These are phyloP conservation scores for Austroboletus novae-zelandiae DNA, from an alignment of 1,284 basidiomycete genomes.

Conservation along the genomic window DNA sequence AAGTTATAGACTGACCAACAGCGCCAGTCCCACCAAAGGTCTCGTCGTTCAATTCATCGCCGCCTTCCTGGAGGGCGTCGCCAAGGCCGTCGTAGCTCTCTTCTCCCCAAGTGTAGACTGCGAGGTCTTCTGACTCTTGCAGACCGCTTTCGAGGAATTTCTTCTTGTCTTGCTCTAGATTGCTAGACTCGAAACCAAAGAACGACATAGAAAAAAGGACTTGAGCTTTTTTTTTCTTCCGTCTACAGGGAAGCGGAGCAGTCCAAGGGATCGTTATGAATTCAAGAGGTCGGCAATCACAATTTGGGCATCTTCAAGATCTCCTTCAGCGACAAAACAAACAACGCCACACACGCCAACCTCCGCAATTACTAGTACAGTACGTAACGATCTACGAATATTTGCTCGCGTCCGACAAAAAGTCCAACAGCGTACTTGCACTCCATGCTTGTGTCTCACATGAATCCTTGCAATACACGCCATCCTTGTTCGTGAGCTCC, in stretches of 20 bases:
- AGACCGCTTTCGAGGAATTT: slow-evolving; percentile 50
- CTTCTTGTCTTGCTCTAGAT: slow-evolving; percentile 61
- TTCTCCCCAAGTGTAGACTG: slow-evolving; percentile 86
- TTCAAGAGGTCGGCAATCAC: slow-evolving; percentile 15
- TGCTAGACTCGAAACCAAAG: slow-evolving; percentile 71
- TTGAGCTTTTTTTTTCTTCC: slow-evolving; percentile 13
- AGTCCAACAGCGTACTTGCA: slow-evolving; percentile 84
- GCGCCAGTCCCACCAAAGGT: slow-evolving; percentile 79
- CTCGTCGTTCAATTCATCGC: slow-evolving; percentile 92
- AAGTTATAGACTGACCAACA: slow-evolving; percentile 74
- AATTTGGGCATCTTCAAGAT: slow-evolving; percentile 10
- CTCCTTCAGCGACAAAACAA: slow-evolving; percentile 13
- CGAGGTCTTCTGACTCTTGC: slow-evolving; percentile 72
- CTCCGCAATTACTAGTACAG: neutral
- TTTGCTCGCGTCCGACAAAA: slow-evolving; percentile 69
- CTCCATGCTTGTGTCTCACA: slow-evolving; percentile 94
- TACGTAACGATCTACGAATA: slow-evolving; percentile 12
- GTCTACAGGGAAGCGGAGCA: slow-evolving; percentile 16
- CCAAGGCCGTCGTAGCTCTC: slow-evolving; percentile 90
- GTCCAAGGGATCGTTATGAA: slow-evolving; percentile 4
- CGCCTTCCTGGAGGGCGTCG: slow-evolving; percentile 82
- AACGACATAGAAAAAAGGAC: slow-evolving; percentile 60
- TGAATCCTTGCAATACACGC: slow-evolving; percentile 79
- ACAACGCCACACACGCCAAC: slow-evolving; percentile 22
- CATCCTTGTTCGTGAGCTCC: slow-evolving; percentile 86